These are phyloP conservation scores for Solanum chiquidenum DNA, from an alignment of 257 asterid genomes.

Conservation along the genomic window DNA sequence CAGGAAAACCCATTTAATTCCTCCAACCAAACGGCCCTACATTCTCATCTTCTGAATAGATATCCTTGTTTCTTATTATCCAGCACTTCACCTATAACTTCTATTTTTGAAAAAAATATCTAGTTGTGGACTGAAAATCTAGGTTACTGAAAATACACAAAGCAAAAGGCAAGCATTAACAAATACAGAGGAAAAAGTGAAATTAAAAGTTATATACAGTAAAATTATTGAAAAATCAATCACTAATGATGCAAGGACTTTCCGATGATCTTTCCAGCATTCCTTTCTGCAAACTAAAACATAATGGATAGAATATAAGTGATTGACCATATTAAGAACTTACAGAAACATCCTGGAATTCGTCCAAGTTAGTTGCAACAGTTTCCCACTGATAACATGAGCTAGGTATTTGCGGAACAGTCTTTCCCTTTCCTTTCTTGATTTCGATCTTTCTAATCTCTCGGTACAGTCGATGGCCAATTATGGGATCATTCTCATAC, in stretches of 20 bases:
- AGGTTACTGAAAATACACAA: not conserved
- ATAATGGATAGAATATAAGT: not conserved
- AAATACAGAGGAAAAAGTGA: not conserved
- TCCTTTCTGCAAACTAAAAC: not conserved
- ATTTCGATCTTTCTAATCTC: constrained; percentile 83
- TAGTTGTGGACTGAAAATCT: not conserved
- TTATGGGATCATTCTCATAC: constrained; percentile 84
- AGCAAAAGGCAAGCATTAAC: not conserved
- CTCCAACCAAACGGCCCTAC: not conserved
- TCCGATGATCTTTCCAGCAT: not conserved
- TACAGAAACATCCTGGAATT: constrained; percentile 78
- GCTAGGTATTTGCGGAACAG: constrained; percentile 54
- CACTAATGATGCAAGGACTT: not conserved
- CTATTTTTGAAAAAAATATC: not conserved
- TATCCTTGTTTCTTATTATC: not conserved
- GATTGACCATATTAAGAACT: constrained; percentile 25
- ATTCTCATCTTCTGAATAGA: not conserved
- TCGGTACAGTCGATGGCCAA: constrained; percentile 89
- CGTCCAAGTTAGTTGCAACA: constrained; percentile 86
- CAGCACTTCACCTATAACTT: not conserved
- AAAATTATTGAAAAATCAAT: not conserved
- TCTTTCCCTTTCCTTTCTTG: constrained; percentile 82
- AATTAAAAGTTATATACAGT: not conserved
- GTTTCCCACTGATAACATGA: constrained; percentile 95
- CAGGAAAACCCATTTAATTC: not conserved